A percentile compares a stretch with the other conserved stretches of the same genome.
Conservation (phyloP, 192 early-diverging fungal species). For the Funneliformis geosporum region DNA sequence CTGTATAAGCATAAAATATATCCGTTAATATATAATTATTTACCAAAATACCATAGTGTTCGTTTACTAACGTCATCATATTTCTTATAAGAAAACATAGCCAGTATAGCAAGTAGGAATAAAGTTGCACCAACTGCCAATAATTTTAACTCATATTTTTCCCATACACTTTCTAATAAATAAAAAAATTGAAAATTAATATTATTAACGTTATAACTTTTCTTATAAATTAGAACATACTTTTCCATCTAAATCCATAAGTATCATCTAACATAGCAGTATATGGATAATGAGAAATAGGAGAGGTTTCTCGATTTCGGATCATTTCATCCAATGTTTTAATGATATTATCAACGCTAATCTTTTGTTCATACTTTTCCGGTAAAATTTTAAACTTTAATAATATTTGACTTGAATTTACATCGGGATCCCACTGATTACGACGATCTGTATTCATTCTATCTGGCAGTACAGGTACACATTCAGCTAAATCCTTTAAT, state of each 20-base stretch:
- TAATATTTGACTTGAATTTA: neutral
- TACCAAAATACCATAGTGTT: neutral
- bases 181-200: neutral
- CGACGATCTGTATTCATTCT: neutral
- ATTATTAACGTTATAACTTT: neutral
- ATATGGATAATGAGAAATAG: neutral
- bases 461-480: neutral
- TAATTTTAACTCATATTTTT: neutral
- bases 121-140: neutral
- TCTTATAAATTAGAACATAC: neutral
- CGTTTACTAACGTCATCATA: neutral
- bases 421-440: conserved; percentile 5
- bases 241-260: conserved; percentile 3
- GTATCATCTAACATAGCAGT: neutral
- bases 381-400: conserved; percentile 8
- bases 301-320: neutral
- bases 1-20: neutral
- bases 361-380: neutral
- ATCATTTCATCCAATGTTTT: neutral
- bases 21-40: neutral
- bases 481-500: neutral
- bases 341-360: neutral
- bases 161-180: conserved; percentile 9
- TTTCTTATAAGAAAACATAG: neutral
- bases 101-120: neutral